These are phyloP conservation scores for Phytophthora constricta DNA, from an alignment of 352 stramenopile species.

Conservation along the genomic window DNA sequence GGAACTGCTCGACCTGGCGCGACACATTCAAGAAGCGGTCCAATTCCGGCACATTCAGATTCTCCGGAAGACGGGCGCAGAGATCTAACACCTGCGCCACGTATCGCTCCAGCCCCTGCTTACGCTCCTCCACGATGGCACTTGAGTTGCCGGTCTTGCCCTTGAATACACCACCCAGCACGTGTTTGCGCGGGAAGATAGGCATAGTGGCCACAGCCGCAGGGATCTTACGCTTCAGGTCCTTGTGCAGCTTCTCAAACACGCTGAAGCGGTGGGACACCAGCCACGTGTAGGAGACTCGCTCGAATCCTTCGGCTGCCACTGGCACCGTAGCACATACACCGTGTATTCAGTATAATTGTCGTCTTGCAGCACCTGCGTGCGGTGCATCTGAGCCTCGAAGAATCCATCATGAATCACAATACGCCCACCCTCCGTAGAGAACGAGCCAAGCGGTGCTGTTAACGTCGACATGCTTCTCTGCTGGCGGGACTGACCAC, in stretches of 20 bases:
- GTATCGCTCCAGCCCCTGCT: constrained; percentile 83
- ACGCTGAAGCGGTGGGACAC: constrained; percentile 46
- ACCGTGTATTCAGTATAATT: constrained; percentile 91
- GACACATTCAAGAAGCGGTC: constrained; percentile 89
- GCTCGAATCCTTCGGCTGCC: constrained; percentile 66
- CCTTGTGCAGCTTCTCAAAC: constrained; percentile 46
- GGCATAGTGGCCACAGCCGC: constrained; percentile 45
- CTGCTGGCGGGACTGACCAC: constrained; percentile 60
- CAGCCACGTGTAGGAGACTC: constrained; percentile 38
- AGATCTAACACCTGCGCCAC: constrained; percentile 84
- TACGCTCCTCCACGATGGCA: constrained; percentile 87
- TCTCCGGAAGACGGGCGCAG: constrained; percentile 80
- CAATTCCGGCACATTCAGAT: constrained; percentile 83
- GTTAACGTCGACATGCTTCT: constrained; percentile 68
- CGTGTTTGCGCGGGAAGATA: constrained; percentile 84
- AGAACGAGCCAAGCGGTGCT: constrained; percentile 77
- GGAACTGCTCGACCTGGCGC: constrained; percentile 86
- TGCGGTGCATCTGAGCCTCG: constrained; percentile 85
- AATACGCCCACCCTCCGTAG: constrained; percentile 77
- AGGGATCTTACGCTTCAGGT: constrained; percentile 43
- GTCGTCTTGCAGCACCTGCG: constrained; percentile 87
- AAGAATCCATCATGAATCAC: constrained; percentile 89
- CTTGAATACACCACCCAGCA: constrained; percentile 83
- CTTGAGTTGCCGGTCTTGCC: constrained; percentile 88
- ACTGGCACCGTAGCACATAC: constrained; percentile 88